phyloP scores from a whole-genome alignment of 2,329 filamentous ascomycete genomes.

The Exserohilum turcica region DNA sequence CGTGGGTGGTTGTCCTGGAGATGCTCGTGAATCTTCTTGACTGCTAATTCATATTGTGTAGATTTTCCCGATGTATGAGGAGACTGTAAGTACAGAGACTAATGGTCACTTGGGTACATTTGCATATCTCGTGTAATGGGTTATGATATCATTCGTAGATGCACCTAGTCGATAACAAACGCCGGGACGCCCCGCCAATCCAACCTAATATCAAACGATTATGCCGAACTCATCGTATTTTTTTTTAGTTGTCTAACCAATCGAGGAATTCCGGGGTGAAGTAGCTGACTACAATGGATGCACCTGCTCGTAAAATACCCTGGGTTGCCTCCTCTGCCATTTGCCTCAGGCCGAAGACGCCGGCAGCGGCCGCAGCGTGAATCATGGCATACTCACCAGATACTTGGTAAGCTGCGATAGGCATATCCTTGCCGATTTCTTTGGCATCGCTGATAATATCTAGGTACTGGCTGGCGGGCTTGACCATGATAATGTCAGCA shows the following conservation, averaged over 20 bases:
- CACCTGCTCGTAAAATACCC: slow-evolving; percentile 89
- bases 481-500: slow-evolving; percentile 98
- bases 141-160: not conserved
- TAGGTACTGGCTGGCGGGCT: slow-evolving; percentile 92
- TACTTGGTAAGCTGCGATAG: slow-evolving; percentile 94
- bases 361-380: slow-evolving; percentile 90
- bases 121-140: not conserved
- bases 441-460: slow-evolving; percentile 98
- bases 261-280: slow-evolving; percentile 81
- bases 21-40: too few relatives aligned
- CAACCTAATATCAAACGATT: not conserved
- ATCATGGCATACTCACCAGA: slow-evolving; percentile 98
- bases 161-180: slow-evolving; percentile 4
- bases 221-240: not conserved
- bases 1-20: too few relatives aligned
- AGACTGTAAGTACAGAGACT: too few relatives aligned
- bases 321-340: slow-evolving; percentile 97
- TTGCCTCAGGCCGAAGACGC: slow-evolving; percentile 90
- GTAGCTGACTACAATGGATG: slow-evolving; percentile 91
- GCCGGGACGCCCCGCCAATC: not conserved
- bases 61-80: too few relatives aligned
- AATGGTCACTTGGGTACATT: too few relatives aligned
- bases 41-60: too few relatives aligned
- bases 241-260: slow-evolving; percentile 56
- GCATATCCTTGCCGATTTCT: slow-evolving; percentile 87